phyloP scores from a whole-genome alignment of 805 yeast genomes.

The Nakazawaea ambrosiae region DNA sequence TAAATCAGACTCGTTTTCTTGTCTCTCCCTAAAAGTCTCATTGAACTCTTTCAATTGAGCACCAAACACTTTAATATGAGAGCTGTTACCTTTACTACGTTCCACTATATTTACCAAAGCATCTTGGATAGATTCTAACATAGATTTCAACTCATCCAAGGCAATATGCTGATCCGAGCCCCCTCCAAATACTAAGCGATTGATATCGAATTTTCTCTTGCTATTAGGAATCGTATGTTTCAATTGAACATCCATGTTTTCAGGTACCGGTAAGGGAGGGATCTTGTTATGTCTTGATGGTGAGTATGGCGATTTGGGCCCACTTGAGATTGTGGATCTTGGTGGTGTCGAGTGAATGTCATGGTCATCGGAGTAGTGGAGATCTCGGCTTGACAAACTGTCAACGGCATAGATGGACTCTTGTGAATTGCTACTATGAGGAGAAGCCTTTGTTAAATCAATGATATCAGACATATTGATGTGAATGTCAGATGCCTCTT shows the following conservation, averaged over 20 bases:
- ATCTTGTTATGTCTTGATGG: conserved; percentile 8
- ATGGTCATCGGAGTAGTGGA: background rate
- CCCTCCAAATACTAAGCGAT: conserved; percentile 4
- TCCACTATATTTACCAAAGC: conserved; percentile 10
- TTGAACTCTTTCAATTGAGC: conserved; percentile 8
- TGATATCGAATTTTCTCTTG: conserved; percentile 10
- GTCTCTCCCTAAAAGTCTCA: conserved; percentile 7
- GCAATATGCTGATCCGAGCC: conserved; percentile 1
- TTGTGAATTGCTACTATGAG: too few relatives aligned
- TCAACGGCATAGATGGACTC: too few relatives aligned
- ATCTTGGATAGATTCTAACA: conserved; percentile 10
- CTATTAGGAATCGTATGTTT: conserved; percentile 10
- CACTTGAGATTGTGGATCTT: background rate
- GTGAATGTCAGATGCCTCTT: too few relatives aligned
- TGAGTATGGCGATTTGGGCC: conserved; percentile 5
- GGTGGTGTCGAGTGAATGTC: background rate
- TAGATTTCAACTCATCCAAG: conserved; percentile 10
- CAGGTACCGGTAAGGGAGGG: conserved; percentile 11
- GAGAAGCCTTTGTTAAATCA: too few relatives aligned
- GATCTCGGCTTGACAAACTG: too few relatives aligned
- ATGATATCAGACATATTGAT: too few relatives aligned
- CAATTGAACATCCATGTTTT: conserved; percentile 9
- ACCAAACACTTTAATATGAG: conserved; percentile 7
- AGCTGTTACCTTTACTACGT: conserved; percentile 9
- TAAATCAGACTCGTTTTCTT: conserved; percentile 9